A percentile compares a stretch with the other conserved stretches of the same genome.
These are phyloP conservation scores for Pythium vanterpoolii DNA, from an alignment of 352 stramenopile species.

Conservation along the genomic window DNA sequence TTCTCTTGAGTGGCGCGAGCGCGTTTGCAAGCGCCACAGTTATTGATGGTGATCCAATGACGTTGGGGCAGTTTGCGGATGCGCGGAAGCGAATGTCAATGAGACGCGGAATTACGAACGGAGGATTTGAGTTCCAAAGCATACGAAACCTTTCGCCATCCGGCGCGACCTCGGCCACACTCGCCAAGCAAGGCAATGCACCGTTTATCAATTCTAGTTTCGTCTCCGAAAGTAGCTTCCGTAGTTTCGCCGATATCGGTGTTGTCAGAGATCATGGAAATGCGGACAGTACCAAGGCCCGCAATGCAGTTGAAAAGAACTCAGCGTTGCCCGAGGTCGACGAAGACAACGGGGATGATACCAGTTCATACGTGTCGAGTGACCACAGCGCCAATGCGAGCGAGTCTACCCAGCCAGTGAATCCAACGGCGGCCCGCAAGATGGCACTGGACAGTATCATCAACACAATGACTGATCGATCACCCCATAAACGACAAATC, in stretches of 20 bases:
- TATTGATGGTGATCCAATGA: constrained; percentile 27
- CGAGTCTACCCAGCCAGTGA: not conserved
- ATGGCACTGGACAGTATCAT: constrained; percentile 47
- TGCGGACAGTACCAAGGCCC: not conserved
- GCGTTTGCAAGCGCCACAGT: not conserved
- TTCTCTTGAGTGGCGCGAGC: not conserved
- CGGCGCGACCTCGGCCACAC: constrained; percentile 10
- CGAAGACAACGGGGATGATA: constrained; percentile 5
- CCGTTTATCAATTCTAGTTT: constrained; percentile 25
- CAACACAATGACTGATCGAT: constrained; percentile 17
- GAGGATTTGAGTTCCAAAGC: constrained; percentile 3
- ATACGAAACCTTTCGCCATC: constrained; percentile 20
- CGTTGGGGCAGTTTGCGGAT: constrained; percentile 36
- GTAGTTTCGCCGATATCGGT: not conserved
- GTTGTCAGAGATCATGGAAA: constrained; percentile 10
- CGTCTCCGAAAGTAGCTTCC: constrained; percentile 22
- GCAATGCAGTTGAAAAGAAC: not conserved
- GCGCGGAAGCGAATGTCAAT: constrained; percentile 24
- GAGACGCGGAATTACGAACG: constrained; percentile 7
- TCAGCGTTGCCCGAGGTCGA: constrained; percentile 3
- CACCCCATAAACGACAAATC: constrained; percentile 30
- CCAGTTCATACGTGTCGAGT: not conserved
- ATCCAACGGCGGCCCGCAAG: constrained; percentile 29
- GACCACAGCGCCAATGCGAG: not conserved
- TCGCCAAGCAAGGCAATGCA: constrained; percentile 13